These are phyloP conservation scores for Leccinum variabile DNA, from an alignment of 1,284 basidiomycete genomes.

Conservation along the genomic window DNA sequence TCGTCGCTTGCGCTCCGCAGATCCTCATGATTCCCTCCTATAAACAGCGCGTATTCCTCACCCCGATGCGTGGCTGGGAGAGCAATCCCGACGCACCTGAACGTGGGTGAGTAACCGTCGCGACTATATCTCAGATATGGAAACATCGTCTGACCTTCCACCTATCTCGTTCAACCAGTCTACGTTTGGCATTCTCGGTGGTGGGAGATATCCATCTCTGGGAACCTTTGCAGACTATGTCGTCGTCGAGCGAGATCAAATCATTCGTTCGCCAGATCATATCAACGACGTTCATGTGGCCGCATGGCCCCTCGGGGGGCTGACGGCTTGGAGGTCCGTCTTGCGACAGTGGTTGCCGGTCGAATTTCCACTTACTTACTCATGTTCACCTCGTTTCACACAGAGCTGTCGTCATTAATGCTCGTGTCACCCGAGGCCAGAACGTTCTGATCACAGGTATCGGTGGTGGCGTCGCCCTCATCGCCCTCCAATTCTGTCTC, in stretches of 20 bases:
- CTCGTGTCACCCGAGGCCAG: slow-evolving; percentile 59
- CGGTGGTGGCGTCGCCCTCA: slow-evolving; percentile 81
- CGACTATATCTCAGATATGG: not conserved
- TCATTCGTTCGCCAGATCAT: slow-evolving; percentile 68
- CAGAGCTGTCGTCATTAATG: slow-evolving; percentile 75
- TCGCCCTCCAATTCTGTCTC: slow-evolving; percentile 75
- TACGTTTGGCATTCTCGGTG: slow-evolving; percentile 64
- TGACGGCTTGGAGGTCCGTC: slow-evolving; percentile 80
- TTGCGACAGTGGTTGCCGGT: not conserved
- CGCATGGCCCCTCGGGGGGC: slow-evolving; percentile 73
- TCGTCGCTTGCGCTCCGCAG: slow-evolving; percentile 29
- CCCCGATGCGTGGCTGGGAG: slow-evolving; percentile 54
- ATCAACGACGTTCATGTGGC: slow-evolving; percentile 63
- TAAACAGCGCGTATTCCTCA: slow-evolving; percentile 68
- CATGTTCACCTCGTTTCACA: not conserved
- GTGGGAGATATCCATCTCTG: slow-evolving; percentile 47
- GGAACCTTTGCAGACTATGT: slow-evolving; percentile 83
- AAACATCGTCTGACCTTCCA: not conserved
- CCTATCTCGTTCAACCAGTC: slow-evolving; percentile 7
- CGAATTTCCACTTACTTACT: not conserved
- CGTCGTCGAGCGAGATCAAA: slow-evolving; percentile 67
- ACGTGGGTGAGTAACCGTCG: slow-evolving; percentile 23
- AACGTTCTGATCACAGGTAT: slow-evolving; percentile 80
- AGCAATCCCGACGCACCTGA: slow-evolving; percentile 60
- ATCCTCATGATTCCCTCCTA: slow-evolving; percentile 55